Evolutionary conservation across 106 monocot species (phyloP), one percentile per base, ranked within the genome.

Genomic region (Dioscorea dumetorum): DNA sequence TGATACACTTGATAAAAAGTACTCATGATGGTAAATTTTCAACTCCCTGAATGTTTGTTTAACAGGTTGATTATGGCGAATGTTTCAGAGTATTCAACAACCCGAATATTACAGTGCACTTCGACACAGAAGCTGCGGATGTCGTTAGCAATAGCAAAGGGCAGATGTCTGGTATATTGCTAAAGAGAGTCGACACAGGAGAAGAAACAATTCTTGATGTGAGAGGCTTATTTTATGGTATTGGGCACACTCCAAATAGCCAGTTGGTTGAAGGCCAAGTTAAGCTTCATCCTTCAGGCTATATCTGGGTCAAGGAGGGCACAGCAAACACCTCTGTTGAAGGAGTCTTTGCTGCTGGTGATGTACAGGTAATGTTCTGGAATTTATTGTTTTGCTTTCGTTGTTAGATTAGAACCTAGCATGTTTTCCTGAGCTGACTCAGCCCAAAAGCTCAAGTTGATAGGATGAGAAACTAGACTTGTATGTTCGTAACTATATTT

Each of bases 51-150:
- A 84, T 95, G 90, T 90, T 76, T 91, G 79, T 91, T 90, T 97
- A 97, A 97, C 95, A 91, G 95, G 93, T 88, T 93, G 79, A 80
- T 93, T 93, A 81, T 88, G 95, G 91, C 84, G 91, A 88, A 97
- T 97, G 91, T 97, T 97, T 91, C 81, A 97, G 95, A 97, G 91
- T 97, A 74, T 70, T 88, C 83, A 91, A 80, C 95, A 97, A 89
- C 67, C 86, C 86, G 49, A 97, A 89, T 78, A 59, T 97, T 58
- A 97, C 95, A 58, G 83, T 97, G 75, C 95, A 91, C 88, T 97
- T 88, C 95, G 86, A 82, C 72, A 91, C 91, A 69, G 84, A 87
- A 79, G 75, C 77, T 22, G 61, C 75, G 78, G 95, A 97, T 74
- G 91, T 86, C 49, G 82, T 97, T 48, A 80, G 88, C 78, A 97